A percentile compares a stretch with the other conserved stretches of the same genome.
Evolutionary conservation across 768 basidiomycete genomes (phyloP).

Genomic region (Leucosporidium scottii): DNA sequence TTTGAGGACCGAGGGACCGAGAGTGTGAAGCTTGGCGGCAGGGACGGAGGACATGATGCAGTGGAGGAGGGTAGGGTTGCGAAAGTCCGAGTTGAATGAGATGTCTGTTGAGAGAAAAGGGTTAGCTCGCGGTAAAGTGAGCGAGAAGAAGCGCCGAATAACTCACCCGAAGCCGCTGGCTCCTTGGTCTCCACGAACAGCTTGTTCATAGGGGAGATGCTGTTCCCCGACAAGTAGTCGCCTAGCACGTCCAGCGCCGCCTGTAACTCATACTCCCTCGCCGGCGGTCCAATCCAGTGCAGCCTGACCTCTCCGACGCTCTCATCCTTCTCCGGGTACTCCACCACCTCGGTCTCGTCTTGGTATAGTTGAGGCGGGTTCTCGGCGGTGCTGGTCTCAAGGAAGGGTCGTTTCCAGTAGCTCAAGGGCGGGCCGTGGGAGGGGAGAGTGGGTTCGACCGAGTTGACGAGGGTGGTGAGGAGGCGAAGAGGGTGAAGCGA

Average conservation of each 20-base stretch:
- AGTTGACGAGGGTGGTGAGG: constrained; percentile 67
- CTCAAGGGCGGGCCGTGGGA: constrained; percentile 63
- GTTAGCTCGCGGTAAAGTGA: neutral
- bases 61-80: constrained; percentile 63
- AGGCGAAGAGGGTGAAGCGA: constrained; percentile 64
- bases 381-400: constrained; percentile 75
- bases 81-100: constrained; percentile 68
- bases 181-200: constrained; percentile 86
- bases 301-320: constrained; percentile 79
- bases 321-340: constrained; percentile 96
- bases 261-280: constrained; percentile 61
- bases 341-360: constrained; percentile 59
- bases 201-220: constrained; percentile 52
- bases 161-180: constrained; percentile 66
- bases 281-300: constrained; percentile 68
- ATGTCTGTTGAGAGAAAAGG: constrained; percentile 46
- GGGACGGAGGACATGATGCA: constrained; percentile 81
- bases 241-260: constrained; percentile 78
- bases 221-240: constrained; percentile 71
- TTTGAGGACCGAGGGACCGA: constrained; percentile 58
- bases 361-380: constrained; percentile 47
- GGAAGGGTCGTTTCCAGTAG: constrained; percentile 91
- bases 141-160: neutral
- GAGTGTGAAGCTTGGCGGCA: constrained; percentile 61
- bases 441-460: constrained; percentile 75